Evolutionary conservation across 2,329 filamentous ascomycete genomes (phyloP), one percentile per base, ranked within the genome.

Genomic region (Penicillium expansum): DNA sequence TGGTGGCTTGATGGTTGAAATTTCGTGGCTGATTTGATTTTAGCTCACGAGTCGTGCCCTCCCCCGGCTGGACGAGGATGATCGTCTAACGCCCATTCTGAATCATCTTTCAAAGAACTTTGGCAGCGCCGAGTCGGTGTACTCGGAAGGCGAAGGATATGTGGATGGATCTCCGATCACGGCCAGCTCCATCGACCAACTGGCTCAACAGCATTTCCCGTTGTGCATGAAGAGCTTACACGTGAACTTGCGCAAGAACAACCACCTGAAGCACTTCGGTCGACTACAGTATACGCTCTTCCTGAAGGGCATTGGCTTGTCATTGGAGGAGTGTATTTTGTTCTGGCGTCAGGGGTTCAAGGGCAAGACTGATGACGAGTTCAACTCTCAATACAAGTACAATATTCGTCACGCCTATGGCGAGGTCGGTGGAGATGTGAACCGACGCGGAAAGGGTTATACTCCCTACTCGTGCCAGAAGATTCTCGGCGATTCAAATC

Each of bases 321-420:
- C 85, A 61, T 79, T 99, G n/a, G 92, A 97, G 69, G 93, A 99
- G 74, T 91, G 86, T 66, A 83, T 99, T 24, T 67, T 91, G 13
- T 99, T 99, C 79, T 99, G 94, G 94, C 87, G 94, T 11, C 83
- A 86, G 60, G 81, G 83, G 29, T 97, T 99, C 83, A 86, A 86
- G 71, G 89, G 91, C 64, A 86, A 95, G 62, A 92, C 90, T 0
- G 94, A 97, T 69, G 93, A 97, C 68, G 88, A 88, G 35, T 99
- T 97, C 82, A 95, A 95, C 76, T 97, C 97, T 71, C 92, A 97
- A 71, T 97, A 99, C 77, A 85, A 90, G 43, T 99, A 99, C 82
- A 97, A 99, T 72, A 85, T 97, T 56, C 89, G 92, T n/a, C 93
- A 99, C 81, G 76, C 82, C 0, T 99, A 97, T 73, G 94, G 94